A percentile compares a stretch with the other conserved stretches of the same genome.
Conservation (phyloP, 805 yeast genomes). For the Starmerella kuoi region DNA sequence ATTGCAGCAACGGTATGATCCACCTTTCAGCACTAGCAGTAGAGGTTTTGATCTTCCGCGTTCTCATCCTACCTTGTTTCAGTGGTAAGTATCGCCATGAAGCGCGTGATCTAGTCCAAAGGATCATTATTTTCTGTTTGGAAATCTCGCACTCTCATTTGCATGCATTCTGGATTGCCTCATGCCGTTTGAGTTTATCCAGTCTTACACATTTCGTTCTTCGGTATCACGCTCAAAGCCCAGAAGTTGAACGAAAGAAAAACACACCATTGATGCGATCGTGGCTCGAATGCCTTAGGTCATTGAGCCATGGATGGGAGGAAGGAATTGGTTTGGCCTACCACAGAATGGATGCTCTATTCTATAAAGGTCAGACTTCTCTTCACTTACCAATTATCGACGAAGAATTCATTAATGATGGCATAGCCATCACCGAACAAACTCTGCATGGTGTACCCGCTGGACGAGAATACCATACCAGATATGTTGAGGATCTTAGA, state of each 20-base stretch:
- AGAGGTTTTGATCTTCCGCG: slow-evolving; percentile 25
- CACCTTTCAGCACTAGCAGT: slow-evolving; percentile 26
- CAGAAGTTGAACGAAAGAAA: slow-evolving; percentile 23
- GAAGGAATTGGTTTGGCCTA: slow-evolving; percentile 30
- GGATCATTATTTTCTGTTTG: slow-evolving; percentile 25
- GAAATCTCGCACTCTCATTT: slow-evolving; percentile 29
- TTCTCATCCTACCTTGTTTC: slow-evolving; percentile 23
- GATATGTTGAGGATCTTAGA: neutral
- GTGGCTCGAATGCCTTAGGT: slow-evolving; percentile 28
- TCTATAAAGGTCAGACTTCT: slow-evolving; percentile 25
- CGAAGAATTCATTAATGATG: no score
- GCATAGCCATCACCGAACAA: no score
- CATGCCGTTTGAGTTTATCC: slow-evolving; percentile 26
- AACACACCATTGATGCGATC: slow-evolving; percentile 25
- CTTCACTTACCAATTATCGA: slow-evolving; percentile 10
- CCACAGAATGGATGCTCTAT: slow-evolving; percentile 27
- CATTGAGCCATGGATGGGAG: slow-evolving; percentile 28
- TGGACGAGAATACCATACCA: no score
- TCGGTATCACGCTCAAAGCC: slow-evolving; percentile 27
- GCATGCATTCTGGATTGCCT: slow-evolving; percentile 30
- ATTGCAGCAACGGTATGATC: slow-evolving; percentile 27
- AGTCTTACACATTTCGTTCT: slow-evolving; percentile 29
- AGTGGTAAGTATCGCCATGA: slow-evolving; percentile 22
- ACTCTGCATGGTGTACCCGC: no score
- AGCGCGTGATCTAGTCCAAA: slow-evolving; percentile 25